phyloP scores from a whole-genome alignment of 2,329 filamentous ascomycete genomes.

The Dactylonectria estremocensis region DNA sequence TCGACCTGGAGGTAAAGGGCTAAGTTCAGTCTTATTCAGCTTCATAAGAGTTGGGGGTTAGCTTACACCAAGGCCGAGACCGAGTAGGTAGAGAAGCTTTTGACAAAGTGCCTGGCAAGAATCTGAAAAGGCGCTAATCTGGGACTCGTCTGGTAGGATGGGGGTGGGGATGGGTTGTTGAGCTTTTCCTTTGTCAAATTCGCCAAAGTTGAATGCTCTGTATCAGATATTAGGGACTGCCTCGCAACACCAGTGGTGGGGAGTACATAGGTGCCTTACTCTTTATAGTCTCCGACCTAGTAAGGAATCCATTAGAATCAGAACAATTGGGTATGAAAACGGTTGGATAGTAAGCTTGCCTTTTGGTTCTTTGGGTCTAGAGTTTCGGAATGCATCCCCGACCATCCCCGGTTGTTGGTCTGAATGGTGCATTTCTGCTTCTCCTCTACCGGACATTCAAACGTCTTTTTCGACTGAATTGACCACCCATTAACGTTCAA shows the following conservation, averaged over 20 bases:
- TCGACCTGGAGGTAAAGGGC: slow-evolving; percentile 54
- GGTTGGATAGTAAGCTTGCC: slow-evolving; percentile 61
- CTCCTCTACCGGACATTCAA: slow-evolving; percentile 77
- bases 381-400: slow-evolving; percentile 88
- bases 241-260: background rate
- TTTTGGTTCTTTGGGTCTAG: slow-evolving; percentile 88
- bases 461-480: slow-evolving; percentile 76
- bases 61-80: slow-evolving; percentile 78
- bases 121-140: slow-evolving; percentile 77
- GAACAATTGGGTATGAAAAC: background rate
- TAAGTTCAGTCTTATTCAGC: slow-evolving; percentile 21
- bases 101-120: slow-evolving; percentile 82
- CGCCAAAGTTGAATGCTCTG: slow-evolving; percentile 93
- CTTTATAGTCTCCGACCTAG: slow-evolving; percentile 88
- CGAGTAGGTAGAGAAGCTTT: slow-evolving; percentile 82
- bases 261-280: slow-evolving; percentile 66
- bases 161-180: slow-evolving; percentile 83
- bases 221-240: background rate
- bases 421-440: slow-evolving; percentile 84
- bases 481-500: slow-evolving; percentile 2
- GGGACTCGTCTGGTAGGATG: slow-evolving; percentile 71
- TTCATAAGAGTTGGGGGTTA: slow-evolving; percentile 8
- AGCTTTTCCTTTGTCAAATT: slow-evolving; percentile 78
- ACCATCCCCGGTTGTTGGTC: slow-evolving; percentile 90
- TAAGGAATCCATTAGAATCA: background rate